A percentile compares a stretch with the other conserved stretches of the same genome.
These are phyloP conservation scores for Cercospora zeina DNA, from an alignment of 2,329 filamentous ascomycete species.

Conservation along the genomic window DNA sequence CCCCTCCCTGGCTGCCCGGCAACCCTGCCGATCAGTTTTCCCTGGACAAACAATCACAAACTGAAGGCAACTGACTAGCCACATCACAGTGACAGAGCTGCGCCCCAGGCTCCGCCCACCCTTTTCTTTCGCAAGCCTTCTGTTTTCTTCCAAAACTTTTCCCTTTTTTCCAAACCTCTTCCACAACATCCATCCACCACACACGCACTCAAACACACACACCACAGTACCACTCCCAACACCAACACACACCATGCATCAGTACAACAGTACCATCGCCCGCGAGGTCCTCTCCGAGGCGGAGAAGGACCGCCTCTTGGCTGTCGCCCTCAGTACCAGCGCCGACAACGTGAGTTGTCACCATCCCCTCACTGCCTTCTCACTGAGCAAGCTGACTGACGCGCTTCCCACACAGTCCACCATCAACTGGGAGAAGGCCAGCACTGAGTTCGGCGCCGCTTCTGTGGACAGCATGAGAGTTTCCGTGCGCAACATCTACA, in stretches of 20 bases:
- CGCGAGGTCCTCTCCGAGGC: conserved; percentile 31
- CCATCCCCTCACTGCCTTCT: neutral
- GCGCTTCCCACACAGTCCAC: conserved; percentile 24
- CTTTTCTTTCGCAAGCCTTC: neutral
- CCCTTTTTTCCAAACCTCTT: neutral
- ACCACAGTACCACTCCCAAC: conserved; percentile 6
- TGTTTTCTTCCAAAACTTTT: too few species aligned
- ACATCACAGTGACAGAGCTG: neutral
- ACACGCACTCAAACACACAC: neutral
- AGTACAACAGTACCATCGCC: conserved; percentile 34
- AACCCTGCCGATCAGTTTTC: conserved; percentile 2
- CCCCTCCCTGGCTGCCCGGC: neutral
- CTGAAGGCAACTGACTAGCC: neutral
- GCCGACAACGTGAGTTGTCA: conserved; percentile 22
- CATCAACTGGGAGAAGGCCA: conserved; percentile 37
- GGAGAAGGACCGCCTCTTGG: conserved; percentile 38
- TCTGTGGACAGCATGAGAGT: conserved; percentile 34
- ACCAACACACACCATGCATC: conserved; percentile 21
- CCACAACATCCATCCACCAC: neutral
- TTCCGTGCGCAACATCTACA: conserved; percentile 27
- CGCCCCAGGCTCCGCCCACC: neutral
- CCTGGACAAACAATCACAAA: neutral
- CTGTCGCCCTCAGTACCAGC: conserved; percentile 32
- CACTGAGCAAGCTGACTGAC: conserved; percentile 10
- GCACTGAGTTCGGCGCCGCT: conserved; percentile 32